Base-by-base conservation (phyloP, 768 basidiomycete species). In the Suillus tomentosus region DNA sequence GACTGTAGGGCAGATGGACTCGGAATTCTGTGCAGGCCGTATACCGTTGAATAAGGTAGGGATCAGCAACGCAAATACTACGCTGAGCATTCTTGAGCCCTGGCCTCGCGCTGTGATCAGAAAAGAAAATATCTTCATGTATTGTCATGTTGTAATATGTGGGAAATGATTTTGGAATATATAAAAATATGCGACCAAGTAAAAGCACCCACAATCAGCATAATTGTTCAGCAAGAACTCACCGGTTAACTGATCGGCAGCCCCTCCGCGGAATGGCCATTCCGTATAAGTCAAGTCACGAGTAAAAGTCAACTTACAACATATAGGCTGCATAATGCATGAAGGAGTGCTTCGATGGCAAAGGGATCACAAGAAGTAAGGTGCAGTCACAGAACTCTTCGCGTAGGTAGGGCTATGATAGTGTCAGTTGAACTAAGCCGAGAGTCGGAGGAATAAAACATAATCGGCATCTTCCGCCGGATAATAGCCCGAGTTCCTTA, bases 1-100 rank as follows among this genome's bases (percentile, higher is more conserved):
- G 43, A 86, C 80, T 31, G 86, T 73, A 62, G 75, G 67, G 10
- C 62, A 57, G 1, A 47, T 40, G 10, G 56, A 37, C 36, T 37
- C 10, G 10, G 10, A 24, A 2, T 66, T 47, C 7, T 37, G 65
- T 47, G 62, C 70, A 43, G 68, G 66, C 19, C 0, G 9, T 10
- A 54, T 40, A 36, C 42, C 40, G 56, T 47, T 62, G 64, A 14
- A 15, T 10, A 61, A 56, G 54, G 79, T 63, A 53, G 81, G 76
- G 43, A 73, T 58, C 8, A 31, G 36, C 27, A 67, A 56, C 7
- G 37, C 11, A 27, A 50, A 17, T 15, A 47, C 15, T 2, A 24
- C 11, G 37, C 4, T 22, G 31, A 56, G 50, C 64, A 66, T 69
- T 45, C 24, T 48, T 36, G 58, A 55, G 58, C 53, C n/a, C 14